Evolutionary conservation across 2,329 filamentous ascomycete genomes (phyloP), one percentile per base, ranked within the genome.

Genomic region (Talaromyces marneffei): DNA sequence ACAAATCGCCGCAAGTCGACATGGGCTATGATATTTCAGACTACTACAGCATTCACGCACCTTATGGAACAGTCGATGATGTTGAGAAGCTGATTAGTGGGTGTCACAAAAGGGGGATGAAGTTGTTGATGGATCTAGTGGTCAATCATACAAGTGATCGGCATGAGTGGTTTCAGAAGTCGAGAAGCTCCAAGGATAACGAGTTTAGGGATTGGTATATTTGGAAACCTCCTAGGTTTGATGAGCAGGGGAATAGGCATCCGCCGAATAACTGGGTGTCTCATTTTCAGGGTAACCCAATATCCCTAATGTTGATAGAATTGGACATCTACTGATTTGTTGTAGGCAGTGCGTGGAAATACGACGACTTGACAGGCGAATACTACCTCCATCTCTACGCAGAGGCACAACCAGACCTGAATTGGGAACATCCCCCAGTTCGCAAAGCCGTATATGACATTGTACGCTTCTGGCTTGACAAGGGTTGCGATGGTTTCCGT

Each of bases 351-450:
- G 75, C 74, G 7, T 78, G 77, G 77, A 68, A 86, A 62, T 92
- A 85, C 78, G 89, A 92, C 67, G 85, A 89, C 65, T 71, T 75
- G n/a, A 90, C 88, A 0, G 79, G 82, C 53, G 87, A 92, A 73
- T 92, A 91, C 72, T 92, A 91, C 68, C 83, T 92, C 0, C 86
- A 89, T 64, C 80, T 94, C 10, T 95, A 91, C 72, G 85, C 87
- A 6, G 83, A 82, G 4, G 85, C 90, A 65, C 90, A 93, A 71
- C 90, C 91, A 0, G 91, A 94, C 67, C 80, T 94, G n/a, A 94
- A 94, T 75, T 94, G 90, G 89, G 88, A 92, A 69, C 89, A 87
- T 61, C 79, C 80, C 0, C 84, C 83, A 9, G 84, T 88, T 0
- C 83, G 89, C 16, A 77, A 83, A 50, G 90, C 89, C 1, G 85